These are phyloP conservation scores for Rehmannia glutinosa DNA, from an alignment of 257 asterid genomes.

Conservation along the genomic window DNA sequence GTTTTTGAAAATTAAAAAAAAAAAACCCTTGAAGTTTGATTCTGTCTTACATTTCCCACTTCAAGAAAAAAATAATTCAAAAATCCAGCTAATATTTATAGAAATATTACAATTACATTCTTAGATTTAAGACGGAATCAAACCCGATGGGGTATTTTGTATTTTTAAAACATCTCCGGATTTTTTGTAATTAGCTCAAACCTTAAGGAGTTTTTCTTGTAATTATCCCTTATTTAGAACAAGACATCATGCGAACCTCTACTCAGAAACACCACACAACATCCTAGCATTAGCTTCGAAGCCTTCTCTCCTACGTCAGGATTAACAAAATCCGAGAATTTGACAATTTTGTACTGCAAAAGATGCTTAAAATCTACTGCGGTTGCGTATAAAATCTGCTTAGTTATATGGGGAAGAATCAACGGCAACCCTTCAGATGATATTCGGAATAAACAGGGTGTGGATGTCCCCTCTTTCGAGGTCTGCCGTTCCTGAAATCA, in stretches of 20 bases:
- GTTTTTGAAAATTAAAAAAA: no score
- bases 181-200: no score
- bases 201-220: no score
- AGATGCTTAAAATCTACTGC: slow-evolving; percentile 75
- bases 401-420: slow-evolving; percentile 75
- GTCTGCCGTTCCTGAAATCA: slow-evolving; percentile 81
- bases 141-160: no score
- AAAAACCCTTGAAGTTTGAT: no score
- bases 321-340: slow-evolving; percentile 67
- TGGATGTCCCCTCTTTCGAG: slow-evolving; percentile 71
- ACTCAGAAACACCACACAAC: slow-evolving; percentile 69
- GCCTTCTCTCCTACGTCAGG: slow-evolving; percentile 62
- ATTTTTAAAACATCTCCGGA: no score
- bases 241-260: slow-evolving; percentile 44
- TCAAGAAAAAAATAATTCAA: no score
- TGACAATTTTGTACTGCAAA: slow-evolving; percentile 70
- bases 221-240: no score
- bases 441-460: slow-evolving; percentile 82
- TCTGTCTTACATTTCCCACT: no score
- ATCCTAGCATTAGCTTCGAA: slow-evolving; percentile 63
- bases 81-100: no score
- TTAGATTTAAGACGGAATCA: no score
- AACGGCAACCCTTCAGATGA: slow-evolving; percentile 97
- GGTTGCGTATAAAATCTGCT: slow-evolving; percentile 74
- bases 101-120: no score